Base-by-base conservation (phyloP, 2,329 filamentous ascomycete genomes). In the Peltaster fructicola region DNA sequence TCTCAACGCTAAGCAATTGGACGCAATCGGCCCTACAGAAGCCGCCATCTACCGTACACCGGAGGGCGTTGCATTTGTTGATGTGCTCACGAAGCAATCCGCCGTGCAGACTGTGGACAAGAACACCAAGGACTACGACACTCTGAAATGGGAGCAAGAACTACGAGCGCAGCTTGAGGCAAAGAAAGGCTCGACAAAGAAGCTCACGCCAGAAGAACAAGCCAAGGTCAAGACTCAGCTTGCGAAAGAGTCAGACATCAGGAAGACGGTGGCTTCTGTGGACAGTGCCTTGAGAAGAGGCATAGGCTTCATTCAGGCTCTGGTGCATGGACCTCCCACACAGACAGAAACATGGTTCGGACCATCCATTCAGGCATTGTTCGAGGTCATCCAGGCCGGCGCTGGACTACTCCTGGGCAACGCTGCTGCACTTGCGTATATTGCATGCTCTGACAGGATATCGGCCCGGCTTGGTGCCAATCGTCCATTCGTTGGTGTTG, bases 111-210 rank as follows among this genome's bases (percentile, higher is more conserved):
- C 75, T 2, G 71, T 81, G 3, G 75, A 82, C 52, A 95, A 92
- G 54, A 92, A 81, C 41, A 74, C 70, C 23, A 93, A 91, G 48
- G 88, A 95, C 47, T 92, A 93, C 41, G 81, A 98, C 40, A 90
- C 81, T 2, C 53, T 93, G 19, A 93, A 92, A 51, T 98, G 90
- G 88, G 88, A 98, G 51, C 77, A 85, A 47, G 88, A 98, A 35
- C 62, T 98, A 6, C 66, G 84, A 29, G 65, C 70, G 18, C 81
- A 93, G 40, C 54, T 98, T 19, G 82, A 84, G n/a, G 65, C 79
- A 45, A 98, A 95, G 59, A 92, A 85, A 50, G 85, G 85, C 1
- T 69, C 78, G 31, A 71, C 81, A 40, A 85, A 82, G 56, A 98
- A 93, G 53, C 68, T 95, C 7, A 88, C 80, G 0, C 55, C 79